Percentiles rank a stretch among this genome's conserved stretches.
phyloP scores from a whole-genome alignment of 768 basidiomycete species.

The Psilocybe cubensis region DNA sequence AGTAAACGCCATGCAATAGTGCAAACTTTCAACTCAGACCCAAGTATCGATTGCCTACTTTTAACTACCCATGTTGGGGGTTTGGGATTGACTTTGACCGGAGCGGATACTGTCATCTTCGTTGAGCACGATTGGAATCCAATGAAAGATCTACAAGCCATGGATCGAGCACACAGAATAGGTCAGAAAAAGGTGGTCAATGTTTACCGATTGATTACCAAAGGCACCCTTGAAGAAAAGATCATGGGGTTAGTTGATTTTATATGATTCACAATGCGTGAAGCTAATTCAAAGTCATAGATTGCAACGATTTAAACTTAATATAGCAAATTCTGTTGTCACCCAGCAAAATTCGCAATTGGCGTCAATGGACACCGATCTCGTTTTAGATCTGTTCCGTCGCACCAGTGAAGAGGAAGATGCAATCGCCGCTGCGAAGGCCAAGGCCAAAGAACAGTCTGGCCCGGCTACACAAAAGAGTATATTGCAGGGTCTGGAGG shows the following conservation, averaged over 20 bases:
- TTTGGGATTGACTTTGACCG: slow-evolving; percentile 92
- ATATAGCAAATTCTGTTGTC: slow-evolving; percentile 95
- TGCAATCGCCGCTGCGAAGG: slow-evolving; percentile 53
- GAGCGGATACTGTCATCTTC: slow-evolving; percentile 98
- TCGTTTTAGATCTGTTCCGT: slow-evolving; percentile 92
- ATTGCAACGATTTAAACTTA: slow-evolving; percentile 97
- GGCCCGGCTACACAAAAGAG: slow-evolving; percentile 79
- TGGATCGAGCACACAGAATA: slow-evolving; percentile 98
- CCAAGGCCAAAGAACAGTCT: slow-evolving; percentile 54
- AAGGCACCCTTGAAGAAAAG: slow-evolving; percentile 97
- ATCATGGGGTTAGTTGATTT: slow-evolving; percentile 89
- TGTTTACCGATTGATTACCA: slow-evolving; percentile 95
- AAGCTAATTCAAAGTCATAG: slow-evolving; percentile 43
- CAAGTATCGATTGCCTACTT: slow-evolving; percentile 94
- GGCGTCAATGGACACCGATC: slow-evolving; percentile 95
- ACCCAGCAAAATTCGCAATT: slow-evolving; percentile 97
- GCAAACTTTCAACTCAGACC: slow-evolving; percentile 97
- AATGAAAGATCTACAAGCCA: slow-evolving; percentile 99
- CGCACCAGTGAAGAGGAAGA: slow-evolving; percentile 82
- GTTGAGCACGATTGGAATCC: slow-evolving; percentile 99
- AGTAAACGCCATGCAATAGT: slow-evolving; percentile 96
- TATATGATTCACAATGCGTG: not conserved
- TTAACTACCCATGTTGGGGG: slow-evolving; percentile 98
- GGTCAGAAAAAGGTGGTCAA: slow-evolving; percentile 99
- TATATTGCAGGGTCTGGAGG: slow-evolving; percentile 87